Percentiles rank a stretch among this genome's conserved stretches.
Evolutionary conservation across 2,329 filamentous ascomycete genomes (phyloP).

Genomic region (Ampelomyces quisqualis): DNA sequence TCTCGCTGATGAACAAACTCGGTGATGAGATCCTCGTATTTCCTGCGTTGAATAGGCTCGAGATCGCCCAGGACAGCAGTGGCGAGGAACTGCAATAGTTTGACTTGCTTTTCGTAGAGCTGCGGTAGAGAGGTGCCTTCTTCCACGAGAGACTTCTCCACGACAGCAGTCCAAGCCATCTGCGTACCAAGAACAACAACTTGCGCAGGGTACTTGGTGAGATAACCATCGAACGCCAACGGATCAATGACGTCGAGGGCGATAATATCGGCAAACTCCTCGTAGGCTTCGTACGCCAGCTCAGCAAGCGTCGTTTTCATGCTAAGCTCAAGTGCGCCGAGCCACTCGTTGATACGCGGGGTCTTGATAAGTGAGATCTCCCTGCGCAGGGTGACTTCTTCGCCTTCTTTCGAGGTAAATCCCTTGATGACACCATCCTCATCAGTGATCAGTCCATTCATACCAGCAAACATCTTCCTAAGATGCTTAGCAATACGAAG

Average conservation of each 20-base stretch:
- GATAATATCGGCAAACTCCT: conserved; percentile 79
- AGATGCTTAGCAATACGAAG: conserved; percentile 96
- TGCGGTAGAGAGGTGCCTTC: conserved; percentile 69
- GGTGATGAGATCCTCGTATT: conserved; percentile 97
- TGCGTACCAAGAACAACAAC: conserved; percentile 94
- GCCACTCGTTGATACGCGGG: conserved; percentile 97
- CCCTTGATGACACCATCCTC: conserved; percentile 87
- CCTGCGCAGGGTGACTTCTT: conserved; percentile 82
- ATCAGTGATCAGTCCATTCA: conserved; percentile 87
- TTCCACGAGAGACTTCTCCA: conserved; percentile 72
- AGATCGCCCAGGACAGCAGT: conserved; percentile 88
- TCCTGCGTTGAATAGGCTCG: conserved; percentile 83
- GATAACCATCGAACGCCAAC: conserved; percentile 73
- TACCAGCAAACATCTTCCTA: conserved; percentile 99
- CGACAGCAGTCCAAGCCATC: conserved; percentile 86
- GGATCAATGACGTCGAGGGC: conserved; percentile 68
- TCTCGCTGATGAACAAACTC: conserved; percentile 98
- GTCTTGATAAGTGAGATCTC: conserved; percentile 91
- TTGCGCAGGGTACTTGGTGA: conserved; percentile 83
- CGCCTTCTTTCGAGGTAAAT: conserved; percentile 93
- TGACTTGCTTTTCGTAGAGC: conserved; percentile 79
- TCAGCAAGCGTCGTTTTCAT: conserved; percentile 96
- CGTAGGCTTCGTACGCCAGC: conserved; percentile 80
- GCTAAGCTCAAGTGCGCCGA: conserved; percentile 84
- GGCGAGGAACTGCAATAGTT: conserved; percentile 81